Conservation (phyloP, 495 filamentous ascomycete species). For the Thozetella sp. region DNA sequence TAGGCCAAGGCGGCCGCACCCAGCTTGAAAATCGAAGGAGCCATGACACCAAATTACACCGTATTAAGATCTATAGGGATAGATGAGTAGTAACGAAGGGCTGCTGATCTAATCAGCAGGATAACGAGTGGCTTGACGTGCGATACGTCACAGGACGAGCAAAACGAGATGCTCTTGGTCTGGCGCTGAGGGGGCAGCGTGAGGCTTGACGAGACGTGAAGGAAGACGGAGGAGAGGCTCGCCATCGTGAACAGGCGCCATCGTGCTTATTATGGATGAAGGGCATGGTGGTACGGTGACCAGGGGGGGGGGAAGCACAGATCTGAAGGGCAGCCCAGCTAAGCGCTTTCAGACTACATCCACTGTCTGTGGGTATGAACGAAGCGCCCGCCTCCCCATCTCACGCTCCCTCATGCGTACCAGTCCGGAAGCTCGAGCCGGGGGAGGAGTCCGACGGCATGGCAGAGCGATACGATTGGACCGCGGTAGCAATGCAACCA, state of each 20-base stretch:
- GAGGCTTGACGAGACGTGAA: constrained; percentile 2
- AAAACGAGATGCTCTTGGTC: constrained; percentile 29
- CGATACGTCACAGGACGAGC: constrained; percentile 49
- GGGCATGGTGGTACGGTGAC: neutral
- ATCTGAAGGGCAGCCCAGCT: too few species aligned
- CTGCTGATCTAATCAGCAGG: constrained; percentile 6
- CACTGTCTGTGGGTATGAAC: too few species aligned
- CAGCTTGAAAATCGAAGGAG: constrained; percentile 40
- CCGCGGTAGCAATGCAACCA: too few species aligned
- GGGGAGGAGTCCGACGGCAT: too few species aligned
- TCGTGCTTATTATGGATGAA: neutral
- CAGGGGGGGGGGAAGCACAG: neutral
- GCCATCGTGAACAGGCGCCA: neutral
- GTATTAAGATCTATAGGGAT: constrained; percentile 10
- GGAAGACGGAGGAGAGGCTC: constrained; percentile 11
- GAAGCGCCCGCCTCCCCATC: too few species aligned
- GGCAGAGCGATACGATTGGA: too few species aligned
- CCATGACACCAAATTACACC: constrained; percentile 32
- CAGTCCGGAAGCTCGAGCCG: too few species aligned
- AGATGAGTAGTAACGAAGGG: constrained; percentile 19
- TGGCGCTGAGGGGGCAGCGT: constrained; percentile 21
- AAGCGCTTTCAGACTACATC: too few species aligned
- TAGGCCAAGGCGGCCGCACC: constrained; percentile 38
- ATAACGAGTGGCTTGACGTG: constrained; percentile 48
- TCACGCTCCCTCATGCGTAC: too few species aligned